Conservation (phyloP, 2,329 filamentous ascomycete species). For the Chaetomium sp. region DNA sequence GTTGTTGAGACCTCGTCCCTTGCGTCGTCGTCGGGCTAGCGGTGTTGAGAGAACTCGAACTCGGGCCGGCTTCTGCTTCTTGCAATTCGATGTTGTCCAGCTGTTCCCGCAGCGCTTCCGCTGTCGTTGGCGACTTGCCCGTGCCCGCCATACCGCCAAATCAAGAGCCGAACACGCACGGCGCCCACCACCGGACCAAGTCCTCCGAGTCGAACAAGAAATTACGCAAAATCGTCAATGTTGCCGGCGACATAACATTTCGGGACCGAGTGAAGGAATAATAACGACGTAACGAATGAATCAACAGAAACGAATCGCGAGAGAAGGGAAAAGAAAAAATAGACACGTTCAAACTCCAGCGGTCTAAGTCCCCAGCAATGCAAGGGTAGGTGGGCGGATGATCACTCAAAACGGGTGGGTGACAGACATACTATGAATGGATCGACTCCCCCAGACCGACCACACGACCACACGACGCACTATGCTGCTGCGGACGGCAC, state of each 20-base stretch:
- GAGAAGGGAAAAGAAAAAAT: not conserved
- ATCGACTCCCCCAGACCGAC: too few relatives aligned
- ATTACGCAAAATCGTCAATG: not conserved
- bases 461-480: too few relatives aligned
- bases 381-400: not conserved
- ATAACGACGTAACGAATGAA: not conserved
- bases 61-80: not conserved
- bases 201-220: not conserved
- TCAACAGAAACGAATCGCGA: not conserved
- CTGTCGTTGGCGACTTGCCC: conserved; percentile 8
- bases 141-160: conserved; percentile 19
- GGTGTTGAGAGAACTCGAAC: not conserved
- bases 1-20: not conserved
- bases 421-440: too few relatives aligned
- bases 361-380: too few relatives aligned
- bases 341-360: not conserved
- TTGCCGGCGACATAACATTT: not conserved
- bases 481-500: too few relatives aligned
- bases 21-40: not conserved
- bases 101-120: conserved; percentile 22
- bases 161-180: not conserved
- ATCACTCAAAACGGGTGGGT: not conserved
- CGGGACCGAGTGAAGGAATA: not conserved
- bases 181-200: not conserved
- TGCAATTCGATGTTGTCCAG: conserved; percentile 25